Base-by-base conservation (phyloP, 202 grass and related monocot genomes). In the Schoenoplectus triqueter region DNA sequence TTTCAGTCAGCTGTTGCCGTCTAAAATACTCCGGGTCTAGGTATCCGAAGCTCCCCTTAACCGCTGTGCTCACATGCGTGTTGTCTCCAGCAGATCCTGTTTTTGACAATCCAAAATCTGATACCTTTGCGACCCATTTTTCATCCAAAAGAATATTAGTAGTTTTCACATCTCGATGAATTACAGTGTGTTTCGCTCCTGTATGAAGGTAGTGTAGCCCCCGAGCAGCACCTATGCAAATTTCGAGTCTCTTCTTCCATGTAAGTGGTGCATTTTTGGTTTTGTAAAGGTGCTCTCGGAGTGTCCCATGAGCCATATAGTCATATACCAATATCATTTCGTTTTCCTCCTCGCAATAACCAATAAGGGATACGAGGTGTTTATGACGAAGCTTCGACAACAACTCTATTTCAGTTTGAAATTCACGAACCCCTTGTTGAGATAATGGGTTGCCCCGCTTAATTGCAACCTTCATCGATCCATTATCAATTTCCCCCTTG, bases 21-120 rank as follows among this genome's bases (percentile, higher is more conserved):
- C 87, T 86, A 69, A 90, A 95, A 83, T 95, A 95, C 57, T 95
- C 93, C 0, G 93, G 93, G 62, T 95, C 93, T 1, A 95, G 83
- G 57, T 95, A 95, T 11, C 93, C 93, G 10, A 92, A 90, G 71
- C 91, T 95, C 17, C 93, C 93, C 71, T 97, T 97, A 17, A 97
- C 92, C 1, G 89, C 88, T 0, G 94, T 84, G 80, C 80, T 84
- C 41, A 88, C 80, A 78, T 88, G 86, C 3, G 86, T 84, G 44
- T 84, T 3, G 22, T 84, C 86, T 10, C 84, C 1, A 2, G 70
- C 0, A 0, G 69, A 70, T 31, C 69, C 70, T 7, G 22, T 88
- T 60, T 88, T 88, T 3, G 86, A 79, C 4, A 89, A 56, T 10
- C 61, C 60, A 21, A 89, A 63, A n/a, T 82, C 80, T 46, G 87